A percentile compares a stretch with the other conserved stretches of the same genome.
Evolutionary conservation across 495 filamentous ascomycete genomes (phyloP).

Genomic region (Collariella sp.): DNA sequence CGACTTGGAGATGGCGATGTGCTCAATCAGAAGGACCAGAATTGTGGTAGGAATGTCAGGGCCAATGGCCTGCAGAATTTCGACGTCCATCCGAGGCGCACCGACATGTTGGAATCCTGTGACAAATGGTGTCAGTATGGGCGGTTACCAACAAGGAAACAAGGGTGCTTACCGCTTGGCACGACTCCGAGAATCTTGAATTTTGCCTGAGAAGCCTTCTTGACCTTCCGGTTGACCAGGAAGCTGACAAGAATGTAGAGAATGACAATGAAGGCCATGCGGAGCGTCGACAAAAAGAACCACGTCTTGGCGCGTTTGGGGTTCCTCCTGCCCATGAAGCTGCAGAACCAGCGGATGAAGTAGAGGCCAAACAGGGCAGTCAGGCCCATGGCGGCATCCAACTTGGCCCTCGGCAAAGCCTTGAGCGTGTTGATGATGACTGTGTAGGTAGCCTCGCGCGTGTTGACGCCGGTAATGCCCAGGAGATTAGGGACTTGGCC

Average conservation of each 20-base stretch:
- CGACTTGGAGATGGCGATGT: slow-evolving; percentile 96
- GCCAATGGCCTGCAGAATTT: slow-evolving; percentile 21
- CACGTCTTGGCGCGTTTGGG: slow-evolving; percentile 30
- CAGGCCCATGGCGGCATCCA: slow-evolving; percentile 47
- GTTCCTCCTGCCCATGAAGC: slow-evolving; percentile 34
- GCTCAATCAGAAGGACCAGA: slow-evolving; percentile 91
- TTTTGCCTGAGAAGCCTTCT: slow-evolving; percentile 23
- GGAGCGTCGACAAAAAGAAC: slow-evolving; percentile 40
- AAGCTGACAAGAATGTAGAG: slow-evolving; percentile 37
- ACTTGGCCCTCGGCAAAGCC: slow-evolving; percentile 33
- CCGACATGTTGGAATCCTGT: slow-evolving; percentile 68
- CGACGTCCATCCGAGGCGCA: slow-evolving; percentile 55
- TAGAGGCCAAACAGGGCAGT: slow-evolving; percentile 44
- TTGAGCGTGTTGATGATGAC: slow-evolving; percentile 49
- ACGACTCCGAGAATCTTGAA: slow-evolving; percentile 69
- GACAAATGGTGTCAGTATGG: slow-evolving; percentile 9
- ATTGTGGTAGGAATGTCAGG: slow-evolving; percentile 44
- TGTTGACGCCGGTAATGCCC: slow-evolving; percentile 42
- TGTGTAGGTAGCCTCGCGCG: slow-evolving; percentile 39
- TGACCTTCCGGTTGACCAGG: slow-evolving; percentile 27
- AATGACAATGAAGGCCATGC: slow-evolving; percentile 38
- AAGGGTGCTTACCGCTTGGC: slow-evolving; percentile 51
- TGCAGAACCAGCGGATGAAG: slow-evolving; percentile 39
- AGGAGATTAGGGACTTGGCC: slow-evolving; percentile 44
- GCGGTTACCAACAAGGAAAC: neutral